Evolutionary conservation across 495 filamentous ascomycete genomes (phyloP).

Genomic region (Penicillium verhagenii): DNA sequence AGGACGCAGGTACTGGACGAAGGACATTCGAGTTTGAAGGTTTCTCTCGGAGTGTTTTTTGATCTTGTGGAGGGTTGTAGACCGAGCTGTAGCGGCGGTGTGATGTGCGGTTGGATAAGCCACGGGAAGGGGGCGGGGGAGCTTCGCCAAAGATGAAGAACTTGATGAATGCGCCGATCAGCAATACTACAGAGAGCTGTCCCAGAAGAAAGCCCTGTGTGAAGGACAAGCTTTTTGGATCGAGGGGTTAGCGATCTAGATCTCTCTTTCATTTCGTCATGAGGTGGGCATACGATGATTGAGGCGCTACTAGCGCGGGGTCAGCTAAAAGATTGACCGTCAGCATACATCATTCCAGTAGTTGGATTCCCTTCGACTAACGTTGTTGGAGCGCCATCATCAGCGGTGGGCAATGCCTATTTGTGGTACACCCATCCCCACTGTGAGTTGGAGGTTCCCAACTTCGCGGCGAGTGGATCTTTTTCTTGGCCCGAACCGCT

Average conservation of each 20-base stretch:
- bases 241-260: constrained; percentile 19
- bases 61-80: constrained; percentile 34
- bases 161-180: constrained; percentile 94
- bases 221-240: constrained; percentile 16
- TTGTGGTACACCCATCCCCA: constrained; percentile 29
- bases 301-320: constrained; percentile 34
- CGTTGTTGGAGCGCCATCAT: constrained; percentile 42
- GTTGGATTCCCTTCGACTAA: constrained; percentile 13
- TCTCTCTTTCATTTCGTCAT: constrained; percentile 6
- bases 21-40: constrained; percentile 73
- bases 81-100: constrained; percentile 62
- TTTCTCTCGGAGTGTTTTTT: constrained; percentile 63
- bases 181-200: constrained; percentile 84
- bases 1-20: constrained; percentile 53
- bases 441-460: constrained; percentile 16
- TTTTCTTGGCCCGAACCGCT: constrained; percentile 17
- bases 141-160: constrained; percentile 99
- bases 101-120: constrained; percentile 65
- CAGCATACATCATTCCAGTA: constrained; percentile 7
- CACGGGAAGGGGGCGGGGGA: constrained; percentile 75
- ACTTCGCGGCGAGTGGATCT: constrained; percentile 17
- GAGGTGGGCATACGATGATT: constrained; percentile 46
- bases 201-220: constrained; percentile 85
- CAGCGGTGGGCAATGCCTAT: constrained; percentile 25
- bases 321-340: constrained; percentile 31